Base-by-base conservation (phyloP, 306 rosid species). In the Castanea sativa region DNA sequence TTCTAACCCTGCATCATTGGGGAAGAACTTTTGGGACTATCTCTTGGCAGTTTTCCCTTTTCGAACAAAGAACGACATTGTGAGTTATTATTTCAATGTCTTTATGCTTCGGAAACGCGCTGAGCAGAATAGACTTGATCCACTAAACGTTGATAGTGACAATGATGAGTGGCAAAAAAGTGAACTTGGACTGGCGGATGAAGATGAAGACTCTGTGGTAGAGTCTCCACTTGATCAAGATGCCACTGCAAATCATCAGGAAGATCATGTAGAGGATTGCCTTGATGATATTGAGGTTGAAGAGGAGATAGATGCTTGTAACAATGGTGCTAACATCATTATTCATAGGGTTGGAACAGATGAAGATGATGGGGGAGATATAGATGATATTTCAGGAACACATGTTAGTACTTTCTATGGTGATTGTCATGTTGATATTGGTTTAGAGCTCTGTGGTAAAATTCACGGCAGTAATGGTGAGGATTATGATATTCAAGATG, bases 1-100 rank as follows among this genome's bases (percentile, higher is more conserved):
- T 21, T 59, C 84, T 76, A 82, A 83, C 83, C 86, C 84, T 53
- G 78, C 35, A 27, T 79, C 89, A 55, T 20, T 76, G 74, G 82
- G 81, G 25, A 83, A 80, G 74, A 77, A 79, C 78, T 86, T 82
- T 53, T 83, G 84, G 84, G 78, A 77, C 52, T 74, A 60, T 41
- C 78, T 82, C 8, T 69, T 61, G 0, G 71, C 72, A 76, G 74
- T 72, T 38, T 82, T 82, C 64, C 89, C 89, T 69, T 75, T 38
- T 63, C 84, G 65, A 25, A 76, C 60, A 0, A 77, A 52, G 15
- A 73, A 43, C 73, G 89, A 83, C 20, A 76, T 79, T 10, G 84
- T 86, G 52, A 82, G 86, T 81, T 86, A 83, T 76, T 86, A 79
- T 73, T 86, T 82, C 58, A 86, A 82, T 29, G 80, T 76, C 79